Evolutionary conservation across 1,284 basidiomycete genomes (phyloP).

Genomic region (Erythrobasidium hasegawianum): DNA sequence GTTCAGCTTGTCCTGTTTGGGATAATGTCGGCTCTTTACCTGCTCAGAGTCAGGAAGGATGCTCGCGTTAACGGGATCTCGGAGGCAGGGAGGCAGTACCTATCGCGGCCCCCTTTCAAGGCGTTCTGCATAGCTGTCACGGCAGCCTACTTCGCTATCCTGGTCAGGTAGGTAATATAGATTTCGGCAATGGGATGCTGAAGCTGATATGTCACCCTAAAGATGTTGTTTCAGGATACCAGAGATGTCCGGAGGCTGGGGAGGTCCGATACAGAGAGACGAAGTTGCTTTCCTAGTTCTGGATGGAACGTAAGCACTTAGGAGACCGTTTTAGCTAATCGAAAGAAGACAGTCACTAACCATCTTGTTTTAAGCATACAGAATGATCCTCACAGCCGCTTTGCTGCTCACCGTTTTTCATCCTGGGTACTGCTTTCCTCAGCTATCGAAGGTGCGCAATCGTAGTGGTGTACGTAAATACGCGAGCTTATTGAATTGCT

Average conservation of each 20-base stretch:
- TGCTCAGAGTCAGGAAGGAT: conserved; percentile 2
- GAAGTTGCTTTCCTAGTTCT: conserved; percentile 24
- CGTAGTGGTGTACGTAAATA: no score
- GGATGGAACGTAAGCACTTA: conserved; percentile 20
- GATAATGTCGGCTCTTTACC: conserved; percentile 4
- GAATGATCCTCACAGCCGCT: conserved; percentile 20
- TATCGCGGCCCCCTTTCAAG: conserved; percentile 10
- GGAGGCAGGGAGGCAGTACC: conserved; percentile 3
- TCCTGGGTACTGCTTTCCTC: conserved; percentile 24
- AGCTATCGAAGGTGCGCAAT: conserved; percentile 16
- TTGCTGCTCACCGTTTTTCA: conserved; percentile 25
- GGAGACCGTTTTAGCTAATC: background rate
- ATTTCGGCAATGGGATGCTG: background rate
- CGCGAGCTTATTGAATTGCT: no score
- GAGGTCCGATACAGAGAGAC: conserved; percentile 18
- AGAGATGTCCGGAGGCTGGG: conserved; percentile 29
- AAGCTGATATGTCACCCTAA: background rate
- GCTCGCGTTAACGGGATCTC: conserved; percentile 6
- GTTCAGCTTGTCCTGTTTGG: conserved; percentile 28
- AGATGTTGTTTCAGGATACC: conserved; percentile 16
- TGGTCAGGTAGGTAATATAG: conserved; percentile 10
- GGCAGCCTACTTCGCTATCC: conserved; percentile 18
- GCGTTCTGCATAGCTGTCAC: conserved; percentile 4
- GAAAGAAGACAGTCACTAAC: no score
- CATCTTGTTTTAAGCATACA: background rate